Conservation (phyloP, 2,329 filamentous ascomycete species). For the Onygenales sp. region DNA sequence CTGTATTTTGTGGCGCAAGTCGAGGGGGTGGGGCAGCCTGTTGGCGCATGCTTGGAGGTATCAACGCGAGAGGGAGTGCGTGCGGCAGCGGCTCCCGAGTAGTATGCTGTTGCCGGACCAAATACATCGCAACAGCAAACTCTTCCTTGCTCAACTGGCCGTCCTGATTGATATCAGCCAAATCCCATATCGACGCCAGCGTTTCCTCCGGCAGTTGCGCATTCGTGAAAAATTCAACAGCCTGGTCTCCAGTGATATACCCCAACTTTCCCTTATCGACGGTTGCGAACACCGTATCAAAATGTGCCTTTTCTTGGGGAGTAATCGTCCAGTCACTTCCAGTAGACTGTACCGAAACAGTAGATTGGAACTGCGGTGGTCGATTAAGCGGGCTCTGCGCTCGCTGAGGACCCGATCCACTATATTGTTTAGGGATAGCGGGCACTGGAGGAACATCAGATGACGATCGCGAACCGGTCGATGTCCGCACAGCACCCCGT, state of each 20-base stretch:
- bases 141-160: constrained; percentile 79
- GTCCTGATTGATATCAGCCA: constrained; percentile 86
- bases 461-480: constrained; percentile 43
- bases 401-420: constrained; percentile 49
- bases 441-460: constrained; percentile 47
- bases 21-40: constrained; percentile 30
- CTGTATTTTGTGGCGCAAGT: constrained; percentile 31
- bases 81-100: constrained; percentile 63
- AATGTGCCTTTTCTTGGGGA: constrained; percentile 73
- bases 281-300: constrained; percentile 74
- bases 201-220: constrained; percentile 81
- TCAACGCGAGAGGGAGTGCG: constrained; percentile 66
- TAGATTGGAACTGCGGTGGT: constrained; percentile 39
- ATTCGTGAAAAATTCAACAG: constrained; percentile 87
- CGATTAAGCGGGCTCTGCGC: constrained; percentile 52
- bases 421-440: constrained; percentile 75
- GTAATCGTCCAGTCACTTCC: constrained; percentile 73
- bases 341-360: constrained; percentile 45
- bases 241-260: constrained; percentile 86
- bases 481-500: constrained; percentile 44
- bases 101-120: constrained; percentile 81
- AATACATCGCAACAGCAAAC: constrained; percentile 94
- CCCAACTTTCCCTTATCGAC: constrained; percentile 75
- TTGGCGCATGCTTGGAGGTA: constrained; percentile 76
- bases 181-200: constrained; percentile 92